Conservation (phyloP, 352 stramenopile species). For the Globisporangium nagaii region DNA sequence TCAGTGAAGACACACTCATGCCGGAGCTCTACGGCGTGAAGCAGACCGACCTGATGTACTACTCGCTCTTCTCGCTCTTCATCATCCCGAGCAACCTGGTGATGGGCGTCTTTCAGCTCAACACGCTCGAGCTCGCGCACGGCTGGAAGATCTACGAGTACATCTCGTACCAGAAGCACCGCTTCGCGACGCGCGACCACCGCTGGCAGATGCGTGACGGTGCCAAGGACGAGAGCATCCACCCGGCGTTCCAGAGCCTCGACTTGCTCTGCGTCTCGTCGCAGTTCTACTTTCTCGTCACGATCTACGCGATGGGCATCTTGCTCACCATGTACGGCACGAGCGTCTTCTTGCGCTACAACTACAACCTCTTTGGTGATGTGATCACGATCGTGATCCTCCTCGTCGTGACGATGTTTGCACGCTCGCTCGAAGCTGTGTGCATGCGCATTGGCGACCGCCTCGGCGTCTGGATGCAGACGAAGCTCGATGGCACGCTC, state of each 20-base stretch:
- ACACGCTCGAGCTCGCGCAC: slow-evolving; percentile 94
- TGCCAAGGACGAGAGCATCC: slow-evolving; percentile 91
- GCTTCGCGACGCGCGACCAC: slow-evolving; percentile 91
- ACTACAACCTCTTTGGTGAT: slow-evolving; percentile 94
- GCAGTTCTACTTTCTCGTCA: slow-evolving; percentile 89
- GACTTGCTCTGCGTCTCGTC: slow-evolving; percentile 96
- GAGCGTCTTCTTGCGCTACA: slow-evolving; percentile 90
- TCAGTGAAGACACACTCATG: slow-evolving; percentile 89
- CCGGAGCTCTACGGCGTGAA: slow-evolving; percentile 90
- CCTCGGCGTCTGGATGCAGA: slow-evolving; percentile 90
- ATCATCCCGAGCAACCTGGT: slow-evolving; percentile 94
- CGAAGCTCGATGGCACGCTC: slow-evolving; percentile 90
- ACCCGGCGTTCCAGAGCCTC: slow-evolving; percentile 89
- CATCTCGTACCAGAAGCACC: slow-evolving; percentile 94
- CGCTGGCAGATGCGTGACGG: slow-evolving; percentile 89
- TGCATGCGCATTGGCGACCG: slow-evolving; percentile 73
- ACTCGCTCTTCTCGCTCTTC: slow-evolving; percentile 92
- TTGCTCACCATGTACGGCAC: slow-evolving; percentile 91
- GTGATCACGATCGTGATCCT: slow-evolving; percentile 88
- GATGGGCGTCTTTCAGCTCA: slow-evolving; percentile 93
- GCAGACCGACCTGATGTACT: slow-evolving; percentile 93
- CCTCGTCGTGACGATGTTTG: slow-evolving; percentile 70
- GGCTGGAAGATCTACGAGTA: slow-evolving; percentile 98
- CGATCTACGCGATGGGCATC: slow-evolving; percentile 83
- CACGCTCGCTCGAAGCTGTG: slow-evolving; percentile 50